Evolutionary conservation across 2,329 filamentous ascomycete species (phyloP).

Genomic region (Orbilia brochopaga): DNA sequence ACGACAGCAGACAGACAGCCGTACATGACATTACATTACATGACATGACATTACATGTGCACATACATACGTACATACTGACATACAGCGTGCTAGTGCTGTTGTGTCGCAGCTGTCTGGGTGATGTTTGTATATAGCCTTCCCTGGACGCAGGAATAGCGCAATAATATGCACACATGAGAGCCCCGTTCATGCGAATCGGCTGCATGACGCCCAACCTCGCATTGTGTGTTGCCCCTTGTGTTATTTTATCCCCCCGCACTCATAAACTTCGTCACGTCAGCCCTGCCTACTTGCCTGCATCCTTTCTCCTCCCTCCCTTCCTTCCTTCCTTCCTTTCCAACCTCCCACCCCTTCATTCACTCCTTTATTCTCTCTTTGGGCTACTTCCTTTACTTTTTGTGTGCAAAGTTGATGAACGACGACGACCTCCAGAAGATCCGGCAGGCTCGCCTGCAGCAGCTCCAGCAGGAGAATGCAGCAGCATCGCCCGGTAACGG

Average conservation of each 20-base stretch:
- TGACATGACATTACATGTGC: too few relatives aligned
- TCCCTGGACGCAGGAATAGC: neutral
- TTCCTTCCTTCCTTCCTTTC: neutral
- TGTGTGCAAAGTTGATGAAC: too few relatives aligned
- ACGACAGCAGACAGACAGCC: too few relatives aligned
- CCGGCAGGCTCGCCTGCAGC: conserved; percentile 86
- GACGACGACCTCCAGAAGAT: conserved; percentile 66
- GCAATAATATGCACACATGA: neutral
- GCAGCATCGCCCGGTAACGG: conserved; percentile 57
- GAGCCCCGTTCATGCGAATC: too few relatives aligned
- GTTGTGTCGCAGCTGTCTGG: too few relatives aligned
- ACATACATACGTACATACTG: too few relatives aligned
- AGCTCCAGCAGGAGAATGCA: conserved; percentile 78
- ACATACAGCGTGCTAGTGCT: too few relatives aligned
- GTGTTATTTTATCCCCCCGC: neutral
- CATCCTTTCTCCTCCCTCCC: neutral
- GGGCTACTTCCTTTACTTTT: too few relatives aligned
- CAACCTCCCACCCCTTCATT: neutral
- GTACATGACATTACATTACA: too few relatives aligned
- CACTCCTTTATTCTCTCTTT: too few relatives aligned
- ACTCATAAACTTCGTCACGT: neutral
- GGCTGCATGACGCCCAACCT: neutral
- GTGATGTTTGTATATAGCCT: too few relatives aligned
- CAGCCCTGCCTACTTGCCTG: neutral
- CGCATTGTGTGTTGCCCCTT: neutral